phyloP scores from a whole-genome alignment of 2,329 filamentous ascomycete species.

The Aspergillus neoniger region DNA sequence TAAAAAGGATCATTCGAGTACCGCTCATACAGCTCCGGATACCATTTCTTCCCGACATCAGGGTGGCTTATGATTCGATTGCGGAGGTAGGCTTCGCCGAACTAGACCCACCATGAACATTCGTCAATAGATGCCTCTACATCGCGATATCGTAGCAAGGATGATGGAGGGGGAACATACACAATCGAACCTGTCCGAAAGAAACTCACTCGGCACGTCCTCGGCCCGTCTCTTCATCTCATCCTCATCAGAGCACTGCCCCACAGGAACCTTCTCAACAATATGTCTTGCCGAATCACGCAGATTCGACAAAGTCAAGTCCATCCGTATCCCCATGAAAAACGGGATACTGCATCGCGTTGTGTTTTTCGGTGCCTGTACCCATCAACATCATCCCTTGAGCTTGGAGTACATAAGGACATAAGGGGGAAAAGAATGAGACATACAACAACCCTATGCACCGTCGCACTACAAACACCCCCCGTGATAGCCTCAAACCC shows the following conservation, averaged over 20 bases:
- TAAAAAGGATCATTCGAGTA: background rate
- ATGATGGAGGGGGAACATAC: slow-evolving; percentile 22
- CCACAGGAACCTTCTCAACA: slow-evolving; percentile 29
- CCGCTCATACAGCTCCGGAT: slow-evolving; percentile 32
- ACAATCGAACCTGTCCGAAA: slow-evolving; percentile 39
- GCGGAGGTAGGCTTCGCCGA: slow-evolving; percentile 39
- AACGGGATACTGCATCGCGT: slow-evolving; percentile 54
- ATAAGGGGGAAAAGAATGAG: background rate
- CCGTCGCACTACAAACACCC: slow-evolving; percentile 53
- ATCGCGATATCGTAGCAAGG: too few species aligned
- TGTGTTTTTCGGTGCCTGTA: slow-evolving; percentile 32
- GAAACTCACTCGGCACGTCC: slow-evolving; percentile 41
- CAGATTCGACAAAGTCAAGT: slow-evolving; percentile 51
- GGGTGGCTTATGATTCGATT: slow-evolving; percentile 42
- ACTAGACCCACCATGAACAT: slow-evolving; percentile 20
- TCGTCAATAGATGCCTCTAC: too few species aligned
- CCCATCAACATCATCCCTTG: slow-evolving; percentile 18
- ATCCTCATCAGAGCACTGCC: too few species aligned
- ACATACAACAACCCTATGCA: slow-evolving; percentile 39
- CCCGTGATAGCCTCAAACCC: slow-evolving; percentile 59
- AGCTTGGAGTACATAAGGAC: background rate
- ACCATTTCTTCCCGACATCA: slow-evolving; percentile 40
- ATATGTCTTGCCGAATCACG: slow-evolving; percentile 36
- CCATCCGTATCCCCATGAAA: slow-evolving; percentile 55
- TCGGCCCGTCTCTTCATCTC: slow-evolving; percentile 22